These are phyloP conservation scores for Ophiostoma triangulosporum DNA, from an alignment of 2,329 filamentous ascomycete species.

Conservation along the genomic window DNA sequence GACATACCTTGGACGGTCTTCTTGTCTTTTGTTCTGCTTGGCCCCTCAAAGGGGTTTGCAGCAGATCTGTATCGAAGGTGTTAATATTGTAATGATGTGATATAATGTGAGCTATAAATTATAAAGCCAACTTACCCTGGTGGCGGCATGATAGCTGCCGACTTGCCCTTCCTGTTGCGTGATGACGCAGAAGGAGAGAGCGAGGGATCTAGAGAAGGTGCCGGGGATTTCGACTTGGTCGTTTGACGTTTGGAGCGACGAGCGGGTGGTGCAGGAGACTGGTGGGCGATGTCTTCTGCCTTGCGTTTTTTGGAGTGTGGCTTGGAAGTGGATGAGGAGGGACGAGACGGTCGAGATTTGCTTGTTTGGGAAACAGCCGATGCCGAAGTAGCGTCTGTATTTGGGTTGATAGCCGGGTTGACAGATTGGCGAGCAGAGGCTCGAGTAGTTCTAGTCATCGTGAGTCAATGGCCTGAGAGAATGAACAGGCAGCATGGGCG, in stretches of 20 bases:
- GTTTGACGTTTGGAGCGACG: slow-evolving; percentile 61
- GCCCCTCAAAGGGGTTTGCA: slow-evolving; percentile 49
- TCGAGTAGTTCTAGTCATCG: slow-evolving; percentile 87
- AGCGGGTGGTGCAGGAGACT: slow-evolving; percentile 23
- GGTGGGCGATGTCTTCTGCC: not conserved
- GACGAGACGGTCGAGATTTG: slow-evolving; percentile 15
- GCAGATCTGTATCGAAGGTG: slow-evolving; percentile 14
- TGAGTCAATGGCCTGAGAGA: slow-evolving; percentile 45
- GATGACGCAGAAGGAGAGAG: slow-evolving; percentile 24
- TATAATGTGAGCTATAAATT: not conserved
- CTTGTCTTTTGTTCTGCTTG: slow-evolving; percentile 45
- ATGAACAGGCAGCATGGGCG: not conserved
- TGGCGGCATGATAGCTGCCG: slow-evolving; percentile 55
- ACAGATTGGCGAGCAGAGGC: slow-evolving; percentile 85
- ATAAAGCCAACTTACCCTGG: slow-evolving; percentile 39
- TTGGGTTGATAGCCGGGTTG: slow-evolving; percentile 30
- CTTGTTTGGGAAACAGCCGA: slow-evolving; percentile 24
- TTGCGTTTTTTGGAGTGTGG: slow-evolving; percentile 11
- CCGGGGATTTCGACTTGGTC: slow-evolving; percentile 28
- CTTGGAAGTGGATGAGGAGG: not conserved
- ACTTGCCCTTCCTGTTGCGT: slow-evolving; percentile 48
- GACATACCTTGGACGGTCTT: slow-evolving; percentile 37
- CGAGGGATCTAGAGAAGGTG: slow-evolving; percentile 16
- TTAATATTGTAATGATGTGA: not conserved
- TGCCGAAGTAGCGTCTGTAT: slow-evolving; percentile 23